phyloP scores from a whole-genome alignment of 371 early-diverging fungal genomes.

The Phascolomyces articulosus region DNA sequence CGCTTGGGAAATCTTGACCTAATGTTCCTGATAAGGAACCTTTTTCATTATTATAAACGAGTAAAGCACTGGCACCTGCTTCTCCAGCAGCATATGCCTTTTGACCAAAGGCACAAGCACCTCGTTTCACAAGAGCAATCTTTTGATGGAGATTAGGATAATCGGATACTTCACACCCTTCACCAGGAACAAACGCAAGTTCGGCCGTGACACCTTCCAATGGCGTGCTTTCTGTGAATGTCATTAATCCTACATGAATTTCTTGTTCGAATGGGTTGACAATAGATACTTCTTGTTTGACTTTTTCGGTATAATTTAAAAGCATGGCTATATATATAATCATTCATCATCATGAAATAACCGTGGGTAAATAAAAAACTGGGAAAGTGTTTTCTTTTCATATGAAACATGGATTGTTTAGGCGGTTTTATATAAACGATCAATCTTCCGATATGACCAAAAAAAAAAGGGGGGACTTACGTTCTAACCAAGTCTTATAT shows the following conservation, averaged over 20 bases:
- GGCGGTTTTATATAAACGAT: too few relatives aligned
- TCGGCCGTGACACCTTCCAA: slow-evolving; percentile 12
- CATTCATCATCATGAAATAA: too few relatives aligned
- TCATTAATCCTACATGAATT: slow-evolving; percentile 14
- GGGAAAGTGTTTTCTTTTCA: too few relatives aligned
- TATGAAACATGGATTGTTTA: too few relatives aligned
- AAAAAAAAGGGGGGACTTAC: slow-evolving; percentile 1
- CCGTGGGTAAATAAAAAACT: too few relatives aligned
- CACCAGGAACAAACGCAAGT: slow-evolving; percentile 5
- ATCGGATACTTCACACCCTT: slow-evolving; percentile 18
- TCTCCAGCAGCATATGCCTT: slow-evolving; percentile 46
- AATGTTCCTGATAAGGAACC: slow-evolving; percentile 21
- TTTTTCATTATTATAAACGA: slow-evolving; percentile 44
- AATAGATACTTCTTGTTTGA: slow-evolving; percentile 12
- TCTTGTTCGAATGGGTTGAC: neutral
- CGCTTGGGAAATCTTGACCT: slow-evolving; percentile 13
- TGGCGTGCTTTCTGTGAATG: slow-evolving; percentile 16
- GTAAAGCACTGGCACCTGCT: slow-evolving; percentile 49
- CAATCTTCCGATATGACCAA: too few relatives aligned
- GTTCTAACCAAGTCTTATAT: slow-evolving; percentile 14
- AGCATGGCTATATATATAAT: slow-evolving; percentile 18
- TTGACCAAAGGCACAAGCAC: slow-evolving; percentile 54
- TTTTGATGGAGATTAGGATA: slow-evolving; percentile 30
- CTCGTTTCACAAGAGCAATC: slow-evolving; percentile 55
- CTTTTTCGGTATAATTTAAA: slow-evolving; percentile 17